A percentile compares a stretch with the other conserved stretches of the same genome.
phyloP scores from a whole-genome alignment of 2,329 filamentous ascomycete species.

The Ascochyta lentis region DNA sequence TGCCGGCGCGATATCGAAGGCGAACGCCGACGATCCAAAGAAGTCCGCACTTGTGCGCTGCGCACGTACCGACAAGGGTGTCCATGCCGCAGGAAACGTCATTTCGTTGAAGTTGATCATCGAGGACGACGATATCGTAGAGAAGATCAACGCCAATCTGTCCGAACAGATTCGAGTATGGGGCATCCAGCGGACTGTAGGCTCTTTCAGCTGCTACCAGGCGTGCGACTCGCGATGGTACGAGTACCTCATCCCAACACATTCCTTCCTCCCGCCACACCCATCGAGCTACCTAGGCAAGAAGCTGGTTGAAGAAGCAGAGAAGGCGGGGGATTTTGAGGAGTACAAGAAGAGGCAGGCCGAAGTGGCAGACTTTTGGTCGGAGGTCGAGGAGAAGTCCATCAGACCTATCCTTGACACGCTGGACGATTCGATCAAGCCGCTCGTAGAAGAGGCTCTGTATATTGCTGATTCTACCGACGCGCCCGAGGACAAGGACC shows the following conservation, averaged over 20 bases:
- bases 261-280: constrained; percentile 91
- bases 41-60: constrained; percentile 95
- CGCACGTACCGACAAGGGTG: constrained; percentile 95
- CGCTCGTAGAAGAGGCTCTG: constrained; percentile 68
- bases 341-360: constrained; percentile 72
- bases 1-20: constrained; percentile 93
- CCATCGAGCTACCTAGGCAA: constrained; percentile 84
- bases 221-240: constrained; percentile 95
- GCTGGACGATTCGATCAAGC: constrained; percentile 69
- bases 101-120: constrained; percentile 95
- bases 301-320: constrained; percentile 78
- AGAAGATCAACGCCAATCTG: constrained; percentile 88
- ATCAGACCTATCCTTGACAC: constrained; percentile 71
- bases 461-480: constrained; percentile 51
- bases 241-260: constrained; percentile 94
- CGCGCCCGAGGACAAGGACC: constrained; percentile 36
- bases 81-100: constrained; percentile 94
- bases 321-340: constrained; percentile 74
- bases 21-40: constrained; percentile 94
- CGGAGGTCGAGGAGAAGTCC: constrained; percentile 77
- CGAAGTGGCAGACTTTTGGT: constrained; percentile 84
- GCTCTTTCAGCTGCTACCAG: constrained; percentile 93
- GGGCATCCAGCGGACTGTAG: constrained; percentile 89
- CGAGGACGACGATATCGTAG: constrained; percentile 84
- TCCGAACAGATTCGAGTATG: constrained; percentile 91